Conservation (phyloP, 495 filamentous ascomycete species). For the Penicillium tannophilum region DNA sequence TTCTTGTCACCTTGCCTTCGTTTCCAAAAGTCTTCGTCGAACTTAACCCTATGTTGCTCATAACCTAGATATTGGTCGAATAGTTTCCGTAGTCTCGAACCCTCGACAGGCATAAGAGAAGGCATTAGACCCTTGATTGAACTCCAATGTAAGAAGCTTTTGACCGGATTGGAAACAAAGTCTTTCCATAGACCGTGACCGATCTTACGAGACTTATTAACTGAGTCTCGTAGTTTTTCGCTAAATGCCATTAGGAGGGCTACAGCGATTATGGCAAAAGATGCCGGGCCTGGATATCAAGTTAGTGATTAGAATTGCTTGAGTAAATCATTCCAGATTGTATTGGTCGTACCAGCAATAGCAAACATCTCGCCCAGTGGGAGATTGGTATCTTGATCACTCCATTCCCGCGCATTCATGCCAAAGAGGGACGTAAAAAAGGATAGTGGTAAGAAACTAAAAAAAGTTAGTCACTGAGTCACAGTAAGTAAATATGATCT, state of each 20-base stretch:
- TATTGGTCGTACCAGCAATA: conserved; percentile 32
- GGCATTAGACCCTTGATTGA: conserved; percentile 17
- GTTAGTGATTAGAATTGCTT: neutral
- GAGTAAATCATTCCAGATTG: too few species aligned
- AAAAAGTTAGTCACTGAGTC: conserved; percentile 14
- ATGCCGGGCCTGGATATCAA: conserved; percentile 31
- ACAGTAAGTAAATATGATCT: too few species aligned
- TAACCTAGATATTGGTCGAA: conserved; percentile 35
- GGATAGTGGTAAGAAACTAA: conserved; percentile 60
- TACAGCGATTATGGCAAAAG: conserved; percentile 44
- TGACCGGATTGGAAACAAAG: conserved; percentile 25
- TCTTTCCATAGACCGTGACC: conserved; percentile 29
- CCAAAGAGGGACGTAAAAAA: conserved; percentile 71
- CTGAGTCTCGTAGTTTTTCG: conserved; percentile 34
- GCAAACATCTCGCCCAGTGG: conserved; percentile 36
- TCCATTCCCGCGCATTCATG: conserved; percentile 68
- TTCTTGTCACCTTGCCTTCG: conserved; percentile 26
- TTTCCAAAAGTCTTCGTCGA: conserved; percentile 42
- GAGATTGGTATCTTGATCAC: conserved; percentile 38
- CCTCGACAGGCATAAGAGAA: conserved; percentile 21
- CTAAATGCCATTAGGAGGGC: conserved; percentile 49
- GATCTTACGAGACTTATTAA: conserved; percentile 31
- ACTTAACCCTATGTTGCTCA: conserved; percentile 21
- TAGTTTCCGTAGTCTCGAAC: conserved; percentile 25
- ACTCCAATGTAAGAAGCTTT: conserved; percentile 17